phyloP scores from a whole-genome alignment of 345 rosid species.

The Kernera saxatilis region DNA sequence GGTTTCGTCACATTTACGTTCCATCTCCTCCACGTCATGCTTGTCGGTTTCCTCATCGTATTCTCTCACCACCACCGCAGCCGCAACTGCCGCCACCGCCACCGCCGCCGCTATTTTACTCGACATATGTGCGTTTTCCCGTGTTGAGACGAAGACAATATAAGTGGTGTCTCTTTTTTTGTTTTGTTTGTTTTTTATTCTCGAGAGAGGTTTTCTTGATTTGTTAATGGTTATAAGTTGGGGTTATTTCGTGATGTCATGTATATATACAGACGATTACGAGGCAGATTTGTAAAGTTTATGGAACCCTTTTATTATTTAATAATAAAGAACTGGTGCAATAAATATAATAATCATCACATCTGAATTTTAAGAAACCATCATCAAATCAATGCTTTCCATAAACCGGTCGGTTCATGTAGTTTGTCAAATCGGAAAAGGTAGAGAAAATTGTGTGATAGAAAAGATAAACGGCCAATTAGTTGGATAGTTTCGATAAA shows the following conservation, averaged over 20 bases:
- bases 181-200: background rate
- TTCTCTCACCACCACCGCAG: slow-evolving; percentile 45
- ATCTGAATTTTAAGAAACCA: too few species aligned
- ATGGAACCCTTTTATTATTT: background rate
- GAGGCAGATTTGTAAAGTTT: slow-evolving; percentile 5
- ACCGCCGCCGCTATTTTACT: slow-evolving; percentile 12
- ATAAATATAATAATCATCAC: background rate
- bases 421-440: background rate
- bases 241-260: slow-evolving; percentile 23
- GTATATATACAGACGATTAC: slow-evolving; percentile 3
- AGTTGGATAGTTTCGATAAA: background rate
- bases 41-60: slow-evolving; percentile 56
- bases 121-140: slow-evolving; percentile 16
- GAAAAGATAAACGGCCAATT: too few species aligned
- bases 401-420: background rate
- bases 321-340: too few species aligned
- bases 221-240: slow-evolving; percentile 7
- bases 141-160: background rate
- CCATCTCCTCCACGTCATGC: slow-evolving; percentile 58
- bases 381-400: background rate
- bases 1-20: slow-evolving; percentile 47
- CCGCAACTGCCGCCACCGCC: background rate
- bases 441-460: too few species aligned
- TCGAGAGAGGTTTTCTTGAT: background rate
- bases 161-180: background rate